These are phyloP conservation scores for Penicillium canariense DNA, from an alignment of 495 filamentous ascomycete species.

Conservation along the genomic window DNA sequence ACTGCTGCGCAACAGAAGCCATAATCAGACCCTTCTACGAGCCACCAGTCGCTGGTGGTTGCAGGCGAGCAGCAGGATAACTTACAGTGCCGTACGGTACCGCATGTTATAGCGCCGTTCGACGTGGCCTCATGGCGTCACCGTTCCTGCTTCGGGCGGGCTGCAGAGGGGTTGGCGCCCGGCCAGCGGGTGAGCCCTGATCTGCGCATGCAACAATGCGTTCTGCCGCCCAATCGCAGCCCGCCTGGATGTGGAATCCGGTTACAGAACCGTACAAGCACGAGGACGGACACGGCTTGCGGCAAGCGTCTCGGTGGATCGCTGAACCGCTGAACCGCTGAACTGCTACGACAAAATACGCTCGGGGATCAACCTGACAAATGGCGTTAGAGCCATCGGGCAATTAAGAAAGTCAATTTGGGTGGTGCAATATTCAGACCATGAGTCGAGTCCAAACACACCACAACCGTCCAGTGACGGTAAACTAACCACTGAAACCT, in stretches of 20 bases:
- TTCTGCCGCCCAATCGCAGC: conserved; percentile 9
- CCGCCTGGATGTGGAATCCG: conserved; percentile 10
- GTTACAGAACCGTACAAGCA: conserved; percentile 14
- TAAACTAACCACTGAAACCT: no score
- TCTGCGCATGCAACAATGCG: conserved; percentile 20
- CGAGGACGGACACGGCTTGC: not conserved
- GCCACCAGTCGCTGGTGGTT: not conserved
- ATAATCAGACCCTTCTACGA: not conserved
- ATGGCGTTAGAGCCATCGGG: conserved; percentile 12
- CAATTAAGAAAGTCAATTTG: not conserved
- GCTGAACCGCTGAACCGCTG: not conserved
- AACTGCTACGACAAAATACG: not conserved
- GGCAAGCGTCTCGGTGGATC: not conserved
- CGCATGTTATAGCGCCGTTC: conserved; percentile 26
- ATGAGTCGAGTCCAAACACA: not conserved
- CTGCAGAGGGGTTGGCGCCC: conserved; percentile 27
- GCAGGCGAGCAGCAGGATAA: not conserved
- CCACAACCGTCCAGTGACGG: no score
- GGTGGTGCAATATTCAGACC: not conserved
- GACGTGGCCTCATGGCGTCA: conserved; percentile 25
- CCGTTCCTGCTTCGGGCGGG: conserved; percentile 27
- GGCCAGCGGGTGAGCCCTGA: conserved; percentile 27
- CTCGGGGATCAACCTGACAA: conserved; percentile 22
- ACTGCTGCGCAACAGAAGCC: not conserved
- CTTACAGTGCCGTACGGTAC: conserved; percentile 12